Percentiles rank a stretch among this genome's conserved stretches.
Evolutionary conservation across 2,329 filamentous ascomycete genomes (phyloP).

Genomic region (Aspergillus ochraceus): DNA sequence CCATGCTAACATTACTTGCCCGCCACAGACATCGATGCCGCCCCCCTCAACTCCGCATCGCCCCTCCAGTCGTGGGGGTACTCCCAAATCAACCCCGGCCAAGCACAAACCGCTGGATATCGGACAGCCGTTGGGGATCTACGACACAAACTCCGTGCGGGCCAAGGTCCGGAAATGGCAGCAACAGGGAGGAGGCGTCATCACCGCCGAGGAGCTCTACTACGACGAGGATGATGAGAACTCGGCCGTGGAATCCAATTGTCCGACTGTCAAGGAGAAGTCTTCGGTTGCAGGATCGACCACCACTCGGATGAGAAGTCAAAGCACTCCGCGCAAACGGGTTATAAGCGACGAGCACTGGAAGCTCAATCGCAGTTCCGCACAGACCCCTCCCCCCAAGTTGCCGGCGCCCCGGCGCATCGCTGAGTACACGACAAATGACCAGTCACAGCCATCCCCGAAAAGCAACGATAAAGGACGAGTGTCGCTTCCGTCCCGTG

Average conservation of each 20-base stretch:
- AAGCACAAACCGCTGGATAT: conserved; percentile 55
- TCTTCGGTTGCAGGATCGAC: conserved; percentile 22
- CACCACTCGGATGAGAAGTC: conserved; percentile 43
- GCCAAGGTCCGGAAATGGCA: conserved; percentile 86
- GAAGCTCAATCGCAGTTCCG: conserved; percentile 54
- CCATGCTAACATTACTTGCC: conserved; percentile 13
- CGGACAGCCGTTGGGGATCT: conserved; percentile 54
- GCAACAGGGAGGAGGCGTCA: conserved; percentile 68
- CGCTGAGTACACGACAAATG: conserved; percentile 39
- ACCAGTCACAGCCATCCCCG: conserved; percentile 25
- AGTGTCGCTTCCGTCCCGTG: neutral
- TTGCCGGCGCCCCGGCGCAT: conserved; percentile 45
- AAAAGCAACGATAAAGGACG: conserved; percentile 25
- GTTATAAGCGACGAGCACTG: conserved; percentile 94
- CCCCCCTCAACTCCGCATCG: conserved; percentile 39
- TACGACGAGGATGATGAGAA: conserved; percentile 54
- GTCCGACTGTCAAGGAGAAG: conserved; percentile 28
- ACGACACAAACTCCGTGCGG: conserved; percentile 66
- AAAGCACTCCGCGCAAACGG: conserved; percentile 77
- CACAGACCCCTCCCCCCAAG: conserved; percentile 43
- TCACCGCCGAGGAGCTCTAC: conserved; percentile 60
- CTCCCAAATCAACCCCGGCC: conserved; percentile 55
- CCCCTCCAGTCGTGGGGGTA: conserved; percentile 52
- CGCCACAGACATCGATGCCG: conserved; percentile 39
- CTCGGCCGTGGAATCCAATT: conserved; percentile 23